phyloP scores from a whole-genome alignment of 768 basidiomycete genomes.

The Chlorophyllum brunneum region DNA sequence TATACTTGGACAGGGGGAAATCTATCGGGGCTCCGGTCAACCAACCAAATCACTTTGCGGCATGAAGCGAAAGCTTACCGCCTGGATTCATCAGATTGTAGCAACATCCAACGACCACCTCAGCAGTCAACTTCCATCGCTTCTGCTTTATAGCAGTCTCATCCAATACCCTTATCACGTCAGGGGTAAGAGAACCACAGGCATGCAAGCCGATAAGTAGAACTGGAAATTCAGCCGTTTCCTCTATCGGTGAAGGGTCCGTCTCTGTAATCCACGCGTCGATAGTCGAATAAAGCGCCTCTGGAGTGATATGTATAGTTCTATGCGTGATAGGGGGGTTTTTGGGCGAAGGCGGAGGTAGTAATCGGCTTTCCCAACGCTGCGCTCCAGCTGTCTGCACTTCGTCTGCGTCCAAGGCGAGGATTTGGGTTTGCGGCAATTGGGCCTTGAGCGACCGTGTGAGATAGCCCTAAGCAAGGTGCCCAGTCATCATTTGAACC shows the following conservation, averaged over 20 bases:
- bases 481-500: too few relatives aligned
- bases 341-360: constrained; percentile 15
- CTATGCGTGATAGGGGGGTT: constrained; percentile 45
- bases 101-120: constrained; percentile 73
- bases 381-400: constrained; percentile 58
- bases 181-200: constrained; percentile 70
- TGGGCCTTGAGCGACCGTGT: constrained; percentile 44
- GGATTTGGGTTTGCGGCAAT: constrained; percentile 38
- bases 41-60: background rate
- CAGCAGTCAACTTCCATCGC: constrained; percentile 47
- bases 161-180: constrained; percentile 55
- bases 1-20: constrained; percentile 47
- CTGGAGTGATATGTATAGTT: constrained; percentile 50
- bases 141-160: constrained; percentile 15
- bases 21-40: constrained; percentile 31
- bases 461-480: constrained; percentile 53
- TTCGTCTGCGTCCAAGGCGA: constrained; percentile 64
- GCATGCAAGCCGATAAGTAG: constrained; percentile 70
- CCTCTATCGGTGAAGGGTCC: background rate
- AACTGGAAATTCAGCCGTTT: constrained; percentile 34
- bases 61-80: constrained; percentile 31
- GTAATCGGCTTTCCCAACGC: constrained; percentile 32
- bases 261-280: constrained; percentile 47
- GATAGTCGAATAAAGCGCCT: constrained; percentile 41
- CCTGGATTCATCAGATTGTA: constrained; percentile 63